Base-by-base conservation (phyloP, 2,329 filamentous ascomycete genomes). In the Fusarium mundagurra region DNA sequence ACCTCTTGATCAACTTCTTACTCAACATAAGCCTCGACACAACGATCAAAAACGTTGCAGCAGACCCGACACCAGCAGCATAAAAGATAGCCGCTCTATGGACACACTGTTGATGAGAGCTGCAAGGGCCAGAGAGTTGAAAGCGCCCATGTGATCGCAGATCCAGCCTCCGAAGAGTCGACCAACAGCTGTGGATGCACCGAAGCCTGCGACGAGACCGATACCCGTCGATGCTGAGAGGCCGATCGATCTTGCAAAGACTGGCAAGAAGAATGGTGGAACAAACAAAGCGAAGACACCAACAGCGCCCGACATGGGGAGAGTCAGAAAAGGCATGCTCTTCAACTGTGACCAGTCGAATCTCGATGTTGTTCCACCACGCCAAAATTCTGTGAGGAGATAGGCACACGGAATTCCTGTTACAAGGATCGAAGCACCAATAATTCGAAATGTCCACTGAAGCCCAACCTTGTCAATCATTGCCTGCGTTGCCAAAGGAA, bases 291-390 rank as follows among this genome's bases (percentile, higher is more conserved):
- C 53, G 3, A 71, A 71, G 0, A 71, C 54, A 0, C 68, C 68
- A 1, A 71, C 48, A 2, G 68, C 67, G 0, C 68, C 68, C 0
- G 61, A 48, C 66, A 65, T 55, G 3, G 58, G 38, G 3, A 69
- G 33, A 0, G 55, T 57, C 7, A 69, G 5, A 1, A 70, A 71
- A 0, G 61, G 38, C n/a, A 66, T 45, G 4, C 47, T 63, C n/a
- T 51, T 66, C 8, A 71, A 1, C 16, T 61, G 51, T 0, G 67
- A 55, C 67, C 67, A 71, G n/a, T 51, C 61, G 9, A 66, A 66
- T 8, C 27, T 57, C 6, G 47, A 53, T 7, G 61, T 63, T 2
- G 66, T 18, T n/a, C 14, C 24, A 24, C 43, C 41, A 4, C 61
- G 59, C 2, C 13, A 16, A n/a, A 64, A 50, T 0, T 71, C 67